These are phyloP conservation scores for Amanita rimosa DNA, from an alignment of 768 basidiomycete species.

Conservation along the genomic window DNA sequence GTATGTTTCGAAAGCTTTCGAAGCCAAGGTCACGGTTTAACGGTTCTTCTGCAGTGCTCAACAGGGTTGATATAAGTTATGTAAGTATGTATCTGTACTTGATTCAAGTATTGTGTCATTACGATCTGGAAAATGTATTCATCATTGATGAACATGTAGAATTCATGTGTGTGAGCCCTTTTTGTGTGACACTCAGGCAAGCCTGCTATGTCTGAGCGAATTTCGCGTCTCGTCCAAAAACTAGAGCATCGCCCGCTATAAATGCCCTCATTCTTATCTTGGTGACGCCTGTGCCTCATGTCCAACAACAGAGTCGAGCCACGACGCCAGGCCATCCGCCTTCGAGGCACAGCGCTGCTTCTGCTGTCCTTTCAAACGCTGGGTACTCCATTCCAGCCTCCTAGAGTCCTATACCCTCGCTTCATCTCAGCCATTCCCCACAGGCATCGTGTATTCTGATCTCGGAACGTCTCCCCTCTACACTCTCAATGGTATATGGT, in stretches of 20 bases:
- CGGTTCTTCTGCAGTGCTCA: too few species aligned
- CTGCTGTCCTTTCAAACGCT: constrained; percentile 24
- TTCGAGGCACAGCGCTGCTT: constrained; percentile 9
- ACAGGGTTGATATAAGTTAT: too few species aligned
- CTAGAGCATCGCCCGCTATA: not conserved
- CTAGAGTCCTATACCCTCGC: too few species aligned
- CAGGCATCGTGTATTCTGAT: constrained; percentile 38
- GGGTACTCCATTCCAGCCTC: constrained; percentile 8
- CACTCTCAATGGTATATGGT: constrained; percentile 56
- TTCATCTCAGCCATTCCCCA: not conserved
- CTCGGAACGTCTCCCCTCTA: constrained; percentile 55
- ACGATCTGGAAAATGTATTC: too few species aligned
- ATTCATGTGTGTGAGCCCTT: too few species aligned
- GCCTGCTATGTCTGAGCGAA: not conserved
- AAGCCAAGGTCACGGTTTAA: too few species aligned
- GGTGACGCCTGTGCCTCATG: too few species aligned
- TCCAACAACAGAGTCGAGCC: not conserved
- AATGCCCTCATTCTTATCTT: not conserved
- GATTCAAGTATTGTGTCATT: too few species aligned
- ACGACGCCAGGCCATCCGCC: not conserved
- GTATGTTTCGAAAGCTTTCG: too few species aligned
- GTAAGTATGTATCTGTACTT: too few species aligned
- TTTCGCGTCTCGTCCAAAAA: not conserved
- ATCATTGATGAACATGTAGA: too few species aligned
- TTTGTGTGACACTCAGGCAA: too few species aligned